Evolutionary conservation across 805 yeast species (phyloP).

Genomic region (Saturnispora hagleri): DNA sequence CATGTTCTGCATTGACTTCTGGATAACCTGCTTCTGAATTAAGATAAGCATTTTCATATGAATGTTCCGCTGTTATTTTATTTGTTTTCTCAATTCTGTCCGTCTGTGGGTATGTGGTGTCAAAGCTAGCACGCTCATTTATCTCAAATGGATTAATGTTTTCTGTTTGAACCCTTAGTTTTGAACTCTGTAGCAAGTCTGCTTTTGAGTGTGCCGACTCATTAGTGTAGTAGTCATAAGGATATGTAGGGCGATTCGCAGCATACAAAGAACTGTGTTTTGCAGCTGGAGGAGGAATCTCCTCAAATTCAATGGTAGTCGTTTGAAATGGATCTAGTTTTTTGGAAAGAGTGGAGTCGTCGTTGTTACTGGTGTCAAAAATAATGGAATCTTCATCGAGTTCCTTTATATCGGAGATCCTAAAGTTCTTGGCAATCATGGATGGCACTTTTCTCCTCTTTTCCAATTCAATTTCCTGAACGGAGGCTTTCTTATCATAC

Average conservation of each 20-base stretch:
- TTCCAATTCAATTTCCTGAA: slow-evolving; percentile 16
- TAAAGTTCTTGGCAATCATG: neutral
- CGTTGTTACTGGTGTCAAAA: neutral
- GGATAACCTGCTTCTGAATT: neutral
- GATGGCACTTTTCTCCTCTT: slow-evolving; percentile 17
- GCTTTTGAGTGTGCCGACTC: slow-evolving; percentile 1
- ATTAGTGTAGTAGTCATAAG: neutral
- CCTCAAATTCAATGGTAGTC: slow-evolving; percentile 18
- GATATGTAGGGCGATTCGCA: slow-evolving; percentile 28
- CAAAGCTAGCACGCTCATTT: neutral
- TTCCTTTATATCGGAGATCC: slow-evolving; percentile 1
- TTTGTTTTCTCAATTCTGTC: neutral
- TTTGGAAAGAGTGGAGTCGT: neutral
- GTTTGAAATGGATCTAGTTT: neutral
- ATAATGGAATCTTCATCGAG: neutral
- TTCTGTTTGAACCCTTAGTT: neutral
- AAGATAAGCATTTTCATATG: neutral
- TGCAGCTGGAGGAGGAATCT: slow-evolving; percentile 28
- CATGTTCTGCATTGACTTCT: neutral
- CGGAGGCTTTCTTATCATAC: slow-evolving; percentile 16
- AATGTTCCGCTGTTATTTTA: neutral
- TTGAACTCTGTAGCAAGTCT: neutral
- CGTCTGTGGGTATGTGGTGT: neutral
- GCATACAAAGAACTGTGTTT: slow-evolving; percentile 30
- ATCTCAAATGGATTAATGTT: neutral